Base-by-base conservation (phyloP, 768 basidiomycete species). In the Flagelloscypha sp. region DNA sequence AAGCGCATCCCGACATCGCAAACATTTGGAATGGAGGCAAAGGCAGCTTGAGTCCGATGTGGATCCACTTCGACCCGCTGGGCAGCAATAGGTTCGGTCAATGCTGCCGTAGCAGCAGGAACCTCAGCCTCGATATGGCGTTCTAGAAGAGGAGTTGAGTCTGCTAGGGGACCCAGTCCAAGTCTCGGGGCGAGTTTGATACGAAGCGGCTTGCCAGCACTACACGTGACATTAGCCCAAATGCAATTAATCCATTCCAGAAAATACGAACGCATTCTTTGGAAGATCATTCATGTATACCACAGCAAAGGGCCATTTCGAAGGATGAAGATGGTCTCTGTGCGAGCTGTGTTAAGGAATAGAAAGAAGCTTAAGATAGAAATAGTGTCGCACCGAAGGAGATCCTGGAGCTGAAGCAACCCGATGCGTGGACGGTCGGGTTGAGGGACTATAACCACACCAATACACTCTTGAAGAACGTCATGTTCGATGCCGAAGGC, bases 211-310 rank as follows among this genome's bases (percentile, higher is more conserved):
- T 71, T 69, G 30, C 68, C 68, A 19, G 65, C 63, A 31, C 56
- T 63, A 15, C 9, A 7, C 36, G 27, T 16, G 16, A 4, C n/a
- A 24, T 25, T 15, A 21, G 17, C 4, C 27, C 8, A 13, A 16
- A 16, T 9, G 9, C 15, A 35, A 34, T 7, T 10, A 12, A 4
- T 4, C 24, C n/a, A n/a, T 7, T 8, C 16, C 19, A 17, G 27
- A 10, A 27, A 7, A 17, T 3, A 13, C 13, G 7, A 16, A 58
- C 59, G 43, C 54, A 49, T 69, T 69, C 50, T 66, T 68, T 7
- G 69, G 69, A 4, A 71, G 41, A 35, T 63, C 62, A 24, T 61
- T 53, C 61, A 71, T 70, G 45, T 66, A 71, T 11, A 71, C 61
- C 22, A 71, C 42, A 2, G 54, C 59, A 45, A 62, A 68, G 0